Base-by-base conservation (phyloP, 1,284 basidiomycete genomes). In the Dichomitus squalens region DNA sequence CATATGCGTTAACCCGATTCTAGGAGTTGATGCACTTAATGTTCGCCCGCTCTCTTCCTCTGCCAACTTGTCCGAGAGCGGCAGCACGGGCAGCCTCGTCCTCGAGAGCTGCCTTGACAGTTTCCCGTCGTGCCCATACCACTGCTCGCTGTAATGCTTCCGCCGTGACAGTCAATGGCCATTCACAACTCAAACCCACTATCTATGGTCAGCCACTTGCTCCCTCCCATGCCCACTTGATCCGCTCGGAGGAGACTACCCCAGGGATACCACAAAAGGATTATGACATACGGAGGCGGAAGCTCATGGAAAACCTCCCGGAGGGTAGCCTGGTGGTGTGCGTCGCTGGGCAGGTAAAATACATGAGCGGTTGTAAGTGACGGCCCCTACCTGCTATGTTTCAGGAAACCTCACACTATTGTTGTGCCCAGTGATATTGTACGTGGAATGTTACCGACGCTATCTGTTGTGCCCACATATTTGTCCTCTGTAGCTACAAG, bases 221-320 rank as follows among this genome's bases (percentile, higher is more conserved):
- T 33, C 58, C 64, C 12, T 71, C 71, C 16, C 71, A 73, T 52
- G 64, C 68, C 11, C 71, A 73, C 40, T 59, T 73, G 14, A 70
- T 75, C 38, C 57, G 65, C 21, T 51, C 60, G 2, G 58, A 84
- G 52, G 91, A 98, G 64, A 78, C 96, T 23, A 98, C 95, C 0
- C 90, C 93, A 0, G 96, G 95, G 9, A 93, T 99, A 58, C 79
- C 88, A 1, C 77, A 79, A 7, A 73, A 79, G 23, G 97, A 99
- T 64, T 98, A 97, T 76, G 92, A 95, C 61, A 72, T 73, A n/a
- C 78, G 96, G 48, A 76, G 96, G 59, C 76, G 73, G 59, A 79
- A 73, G 18, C 78, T 99, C 25, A 92, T 99, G 86, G 81, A 90
- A 16, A 72, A 76, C 20, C 75, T 99, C 11, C 93, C 93, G 0